A percentile compares a stretch with the other conserved stretches of the same genome.
phyloP scores from a whole-genome alignment of 495 filamentous ascomycete species.

The Chaetomium tenue region DNA sequence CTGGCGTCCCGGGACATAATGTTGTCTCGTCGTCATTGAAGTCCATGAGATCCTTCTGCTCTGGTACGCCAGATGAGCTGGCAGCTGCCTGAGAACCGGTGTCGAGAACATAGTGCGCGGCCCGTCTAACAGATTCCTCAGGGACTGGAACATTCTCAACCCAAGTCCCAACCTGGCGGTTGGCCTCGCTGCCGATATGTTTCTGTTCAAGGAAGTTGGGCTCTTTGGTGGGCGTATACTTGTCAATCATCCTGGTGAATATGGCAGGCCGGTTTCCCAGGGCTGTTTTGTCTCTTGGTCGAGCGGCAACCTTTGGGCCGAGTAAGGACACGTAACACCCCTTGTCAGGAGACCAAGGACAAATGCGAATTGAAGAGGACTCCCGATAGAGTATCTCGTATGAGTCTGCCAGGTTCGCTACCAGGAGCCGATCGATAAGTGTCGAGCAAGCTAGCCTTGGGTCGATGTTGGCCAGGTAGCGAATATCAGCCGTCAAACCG shows the following conservation, averaged over 20 bases:
- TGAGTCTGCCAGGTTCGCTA: constrained; percentile 1
- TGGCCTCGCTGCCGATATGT: background rate
- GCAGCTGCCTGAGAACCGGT: background rate
- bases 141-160: background rate
- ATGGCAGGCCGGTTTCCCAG: constrained; percentile 11
- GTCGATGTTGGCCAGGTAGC: constrained; percentile 36
- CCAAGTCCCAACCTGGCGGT: constrained; percentile 13
- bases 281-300: background rate
- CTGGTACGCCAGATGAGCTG: background rate
- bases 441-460: constrained; percentile 21
- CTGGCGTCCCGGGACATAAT: background rate
- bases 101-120: background rate
- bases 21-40: background rate
- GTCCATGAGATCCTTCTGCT: background rate
- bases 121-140: background rate
- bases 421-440: constrained; percentile 15
- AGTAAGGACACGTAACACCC: constrained; percentile 13
- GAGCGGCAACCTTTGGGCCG: constrained; percentile 7
- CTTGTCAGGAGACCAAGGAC: constrained; percentile 17
- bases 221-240: background rate
- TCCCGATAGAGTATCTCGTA: constrained; percentile 26
- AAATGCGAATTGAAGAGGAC: constrained; percentile 27
- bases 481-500: constrained; percentile 23
- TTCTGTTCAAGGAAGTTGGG: too few relatives aligned
- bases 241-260: background rate